These are phyloP conservation scores for Rutidosis leptorrhynchoides DNA, from an alignment of 129 eudicot genomes.

Conservation along the genomic window DNA sequence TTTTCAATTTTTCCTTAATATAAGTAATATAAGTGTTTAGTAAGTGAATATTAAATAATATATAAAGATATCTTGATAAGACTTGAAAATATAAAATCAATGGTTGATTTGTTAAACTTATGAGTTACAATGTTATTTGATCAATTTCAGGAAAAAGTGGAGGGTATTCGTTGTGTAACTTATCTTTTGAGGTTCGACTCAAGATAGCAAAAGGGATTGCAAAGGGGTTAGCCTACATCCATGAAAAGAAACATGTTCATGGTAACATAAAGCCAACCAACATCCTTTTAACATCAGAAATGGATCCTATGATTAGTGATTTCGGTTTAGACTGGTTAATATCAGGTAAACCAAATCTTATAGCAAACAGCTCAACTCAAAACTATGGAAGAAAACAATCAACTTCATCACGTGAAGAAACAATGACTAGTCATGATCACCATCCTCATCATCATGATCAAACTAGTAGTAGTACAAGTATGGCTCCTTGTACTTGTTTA, in stretches of 20 bases:
- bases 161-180: conserved; percentile 51
- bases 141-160: conserved; percentile 48
- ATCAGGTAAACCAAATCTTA: conserved; percentile 41
- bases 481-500: conserved; percentile 3
- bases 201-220: conserved; percentile 88
- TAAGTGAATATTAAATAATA: not conserved
- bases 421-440: conserved; percentile 29
- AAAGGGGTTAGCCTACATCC: conserved; percentile 66
- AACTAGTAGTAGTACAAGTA: not conserved
- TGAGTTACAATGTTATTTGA: not conserved
- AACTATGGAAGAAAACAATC: conserved; percentile 55
- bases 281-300: conserved; percentile 65
- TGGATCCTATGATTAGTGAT: conserved; percentile 82
- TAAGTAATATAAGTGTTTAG: too few species aligned
- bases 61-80: too few species aligned
- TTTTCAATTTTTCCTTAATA: too few species aligned
- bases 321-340: conserved; percentile 67
- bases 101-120: not conserved
- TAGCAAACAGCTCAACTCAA: conserved; percentile 34
- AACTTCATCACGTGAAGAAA: conserved; percentile 30
- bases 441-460: conserved; percentile 26
- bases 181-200: conserved; percentile 60
- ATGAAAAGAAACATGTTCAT: conserved; percentile 81
- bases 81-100: not conserved
- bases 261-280: conserved; percentile 90